phyloP scores from a whole-genome alignment of 2,329 filamentous ascomycete genomes.

The Exserohilum rostratum region DNA sequence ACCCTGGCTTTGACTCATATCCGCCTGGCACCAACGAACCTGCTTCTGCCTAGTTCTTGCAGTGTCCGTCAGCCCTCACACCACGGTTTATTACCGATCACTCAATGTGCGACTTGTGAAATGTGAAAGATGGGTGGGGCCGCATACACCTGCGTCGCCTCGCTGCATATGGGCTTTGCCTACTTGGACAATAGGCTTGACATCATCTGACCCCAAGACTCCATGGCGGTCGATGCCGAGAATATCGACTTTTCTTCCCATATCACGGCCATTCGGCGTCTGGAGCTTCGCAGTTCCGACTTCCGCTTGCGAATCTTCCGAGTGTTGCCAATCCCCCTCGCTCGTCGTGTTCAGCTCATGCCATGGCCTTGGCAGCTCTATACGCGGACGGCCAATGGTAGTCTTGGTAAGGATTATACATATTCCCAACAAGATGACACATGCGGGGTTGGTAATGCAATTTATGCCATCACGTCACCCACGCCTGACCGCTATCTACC shows the following conservation, averaged over 20 bases:
- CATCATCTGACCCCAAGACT: constrained; percentile 1
- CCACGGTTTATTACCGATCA: constrained; percentile 1
- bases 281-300: neutral
- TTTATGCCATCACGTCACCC: neutral
- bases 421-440: neutral
- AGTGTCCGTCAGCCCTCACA: neutral
- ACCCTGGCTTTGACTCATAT: constrained; percentile 22
- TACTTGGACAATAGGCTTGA: neutral
- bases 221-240: constrained; percentile 3
- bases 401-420: neutral
- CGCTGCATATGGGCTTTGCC: neutral
- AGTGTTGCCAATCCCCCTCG: neutral
- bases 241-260: neutral
- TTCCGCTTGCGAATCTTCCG: neutral
- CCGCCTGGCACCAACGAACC: neutral
- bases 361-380: neutral
- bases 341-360: neutral
- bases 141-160: neutral
- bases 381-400: neutral
- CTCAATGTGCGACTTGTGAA: neutral
- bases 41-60: constrained; percentile 6
- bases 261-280: neutral
- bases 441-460: neutral
- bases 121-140: constrained; percentile 1
- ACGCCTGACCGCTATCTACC: neutral